phyloP scores from a whole-genome alignment of 768 basidiomycete genomes.

The Mycena amicta region DNA sequence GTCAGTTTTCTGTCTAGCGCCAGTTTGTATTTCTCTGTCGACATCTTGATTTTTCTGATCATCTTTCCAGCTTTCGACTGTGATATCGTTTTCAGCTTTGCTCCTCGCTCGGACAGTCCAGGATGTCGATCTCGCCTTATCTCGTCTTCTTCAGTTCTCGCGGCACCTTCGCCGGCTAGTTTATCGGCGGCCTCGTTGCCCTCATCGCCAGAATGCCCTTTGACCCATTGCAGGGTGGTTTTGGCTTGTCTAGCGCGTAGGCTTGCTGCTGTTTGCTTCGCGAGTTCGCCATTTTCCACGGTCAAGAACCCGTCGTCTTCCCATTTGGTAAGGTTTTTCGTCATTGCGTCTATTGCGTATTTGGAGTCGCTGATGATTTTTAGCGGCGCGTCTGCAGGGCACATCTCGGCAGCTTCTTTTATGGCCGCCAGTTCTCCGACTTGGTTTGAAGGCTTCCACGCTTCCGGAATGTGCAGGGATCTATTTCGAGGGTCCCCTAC shows the following conservation, averaged over 20 bases:
- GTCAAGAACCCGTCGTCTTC: neutral
- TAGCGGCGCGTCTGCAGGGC: neutral
- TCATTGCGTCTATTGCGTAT: neutral
- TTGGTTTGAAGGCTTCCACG: neutral
- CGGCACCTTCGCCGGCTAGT: neutral
- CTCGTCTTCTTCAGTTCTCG: neutral
- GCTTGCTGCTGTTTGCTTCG: neutral
- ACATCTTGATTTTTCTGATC: neutral
- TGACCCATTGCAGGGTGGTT: neutral
- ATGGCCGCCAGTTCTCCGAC: neutral
- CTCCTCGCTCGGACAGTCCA: neutral
- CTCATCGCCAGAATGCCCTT: neutral
- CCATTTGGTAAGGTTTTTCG: neutral
- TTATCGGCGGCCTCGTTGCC: neutral
- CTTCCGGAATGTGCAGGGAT: neutral
- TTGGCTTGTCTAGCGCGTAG: neutral
- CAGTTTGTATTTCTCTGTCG: neutral
- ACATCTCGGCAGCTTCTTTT: neutral
- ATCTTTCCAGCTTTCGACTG: neutral
- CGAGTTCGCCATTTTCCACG: neutral
- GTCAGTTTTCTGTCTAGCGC: neutral
- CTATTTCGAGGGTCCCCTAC: neutral
- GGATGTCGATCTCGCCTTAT: neutral
- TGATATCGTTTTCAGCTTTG: neutral
- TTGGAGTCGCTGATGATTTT: neutral